phyloP scores from a whole-genome alignment of 192 early-diverging fungal species.

The Chytriomyces confervae region DNA sequence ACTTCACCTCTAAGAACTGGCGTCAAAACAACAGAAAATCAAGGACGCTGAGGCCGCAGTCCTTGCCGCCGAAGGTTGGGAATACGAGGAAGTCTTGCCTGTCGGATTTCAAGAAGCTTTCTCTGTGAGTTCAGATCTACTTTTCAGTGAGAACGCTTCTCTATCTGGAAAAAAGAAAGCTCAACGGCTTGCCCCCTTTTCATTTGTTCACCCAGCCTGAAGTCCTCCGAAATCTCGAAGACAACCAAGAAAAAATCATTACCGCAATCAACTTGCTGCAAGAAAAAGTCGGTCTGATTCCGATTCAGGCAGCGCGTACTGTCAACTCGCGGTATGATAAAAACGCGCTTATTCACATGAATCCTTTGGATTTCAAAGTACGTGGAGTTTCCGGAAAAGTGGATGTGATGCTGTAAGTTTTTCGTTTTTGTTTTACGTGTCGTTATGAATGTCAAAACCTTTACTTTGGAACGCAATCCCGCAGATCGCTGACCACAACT shows the following conservation, averaged over 20 bases:
- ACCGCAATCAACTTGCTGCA: slow-evolving; percentile 51
- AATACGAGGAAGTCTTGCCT: not conserved
- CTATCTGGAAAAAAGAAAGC: too few species aligned
- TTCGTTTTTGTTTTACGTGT: not conserved
- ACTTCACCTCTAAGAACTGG: too few species aligned
- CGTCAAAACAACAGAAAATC: slow-evolving; percentile 42
- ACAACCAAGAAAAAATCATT: slow-evolving; percentile 58
- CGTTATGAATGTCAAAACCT: not conserved
- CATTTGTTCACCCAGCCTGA: slow-evolving; percentile 7
- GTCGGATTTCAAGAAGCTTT: slow-evolving; percentile 31
- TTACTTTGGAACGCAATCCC: too few species aligned
- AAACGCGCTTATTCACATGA: not conserved
- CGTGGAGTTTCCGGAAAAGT: not conserved
- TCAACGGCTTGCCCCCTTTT: too few species aligned
- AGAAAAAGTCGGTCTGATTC: slow-evolving; percentile 34
- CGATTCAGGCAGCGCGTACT: slow-evolving; percentile 2
- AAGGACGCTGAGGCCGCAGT: slow-evolving; percentile 39
- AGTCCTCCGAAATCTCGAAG: slow-evolving; percentile 39
- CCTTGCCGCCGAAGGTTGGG: slow-evolving; percentile 29
- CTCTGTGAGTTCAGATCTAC: slow-evolving; percentile 22
- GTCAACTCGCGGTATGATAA: not conserved
- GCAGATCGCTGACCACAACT: not conserved
- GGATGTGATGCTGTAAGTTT: slow-evolving; percentile 16
- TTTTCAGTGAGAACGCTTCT: not conserved
- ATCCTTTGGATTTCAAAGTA: not conserved